Evolutionary conservation across 2,329 filamentous ascomycete genomes (phyloP).

Genomic region (Raffaelea albimanens): DNA sequence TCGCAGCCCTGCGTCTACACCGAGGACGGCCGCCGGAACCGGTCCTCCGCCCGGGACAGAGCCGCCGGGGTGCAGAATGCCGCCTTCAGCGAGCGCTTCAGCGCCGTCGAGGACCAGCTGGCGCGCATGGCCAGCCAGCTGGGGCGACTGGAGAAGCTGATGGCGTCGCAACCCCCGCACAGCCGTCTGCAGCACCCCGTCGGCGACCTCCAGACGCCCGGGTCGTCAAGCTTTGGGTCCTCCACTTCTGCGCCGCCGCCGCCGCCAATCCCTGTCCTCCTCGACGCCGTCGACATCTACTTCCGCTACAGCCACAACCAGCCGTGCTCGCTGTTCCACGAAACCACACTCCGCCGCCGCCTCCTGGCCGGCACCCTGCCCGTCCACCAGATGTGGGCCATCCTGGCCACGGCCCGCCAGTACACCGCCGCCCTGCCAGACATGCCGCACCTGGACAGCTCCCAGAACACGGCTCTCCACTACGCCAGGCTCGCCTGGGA

Average conservation of each 20-base stretch:
- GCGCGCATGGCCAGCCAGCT: background rate
- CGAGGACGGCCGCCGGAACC: background rate
- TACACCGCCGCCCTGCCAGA: background rate
- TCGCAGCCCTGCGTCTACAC: constrained; percentile 1
- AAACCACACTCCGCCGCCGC: background rate
- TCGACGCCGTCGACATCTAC: background rate
- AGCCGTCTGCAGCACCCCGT: too few species aligned
- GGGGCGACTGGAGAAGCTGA: background rate
- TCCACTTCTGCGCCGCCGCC: too few species aligned
- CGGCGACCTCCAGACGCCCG: too few species aligned
- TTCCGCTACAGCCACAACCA: constrained; percentile 2
- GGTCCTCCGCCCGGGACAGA: background rate
- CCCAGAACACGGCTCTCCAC: background rate
- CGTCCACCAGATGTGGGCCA: background rate
- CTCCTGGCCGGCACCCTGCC: background rate
- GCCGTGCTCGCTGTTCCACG: constrained; percentile 2
- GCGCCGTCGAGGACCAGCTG: too few species aligned
- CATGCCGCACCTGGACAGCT: background rate
- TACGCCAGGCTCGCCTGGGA: background rate
- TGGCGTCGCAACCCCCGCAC: background rate
- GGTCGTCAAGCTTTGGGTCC: too few species aligned
- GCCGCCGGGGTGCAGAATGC: background rate
- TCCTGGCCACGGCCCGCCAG: background rate
- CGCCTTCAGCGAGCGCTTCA: background rate
- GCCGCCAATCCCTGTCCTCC: background rate